Base-by-base conservation (phyloP, 2,329 filamentous ascomycete genomes). In the Cercospora sp. region DNA sequence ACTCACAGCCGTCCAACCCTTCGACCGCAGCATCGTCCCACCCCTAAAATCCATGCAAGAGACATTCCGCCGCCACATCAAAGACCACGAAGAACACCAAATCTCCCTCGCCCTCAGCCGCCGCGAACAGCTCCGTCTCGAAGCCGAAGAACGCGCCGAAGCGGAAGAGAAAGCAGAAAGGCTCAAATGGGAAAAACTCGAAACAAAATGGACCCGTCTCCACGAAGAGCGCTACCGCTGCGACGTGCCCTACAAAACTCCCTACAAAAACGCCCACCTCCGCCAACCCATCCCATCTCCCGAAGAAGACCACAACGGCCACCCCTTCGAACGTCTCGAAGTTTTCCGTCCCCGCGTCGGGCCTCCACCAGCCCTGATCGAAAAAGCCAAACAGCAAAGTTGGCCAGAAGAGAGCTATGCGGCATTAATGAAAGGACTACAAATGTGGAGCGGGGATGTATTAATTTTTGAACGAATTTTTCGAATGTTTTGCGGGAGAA, bases 291-390 rank as follows among this genome's bases (percentile, higher is more conserved):
- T 69, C 10, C 60, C 59, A 4, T 36, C 33, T 40, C 3, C 36
- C 8, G 76, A 78, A 28, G 67, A 71, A 26, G 82, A 83, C 60
- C 76, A 78, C 0, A 80, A 82, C 63, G 82, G 82, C 5, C 31
- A 75, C 0, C 64, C 64, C 0, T 82, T 83, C 60, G 77, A 80
- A 60, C 79, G 82, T 5, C 53, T 80, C 1, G 71, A 78, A 1
- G 65, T 79, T 5, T 81, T 84, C 68, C 51, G 55, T 8, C 64
- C 70, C 2, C 76, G 73, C 5, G 55, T 77, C 12, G 78, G 78
- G n/a, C 75, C 72, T 2, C 71, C 71, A 1, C 73, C 72, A 1
- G 45, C 75, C 69, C 7, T 68, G 20, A 65, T 72, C 1, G 63
- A 72, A 16, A n/a, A 61, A 16, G 68, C 71, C 9, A 45, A 68